Conservation (phyloP, 176 grass and related monocot genomes). For the Urochloa ruziziensis region DNA sequence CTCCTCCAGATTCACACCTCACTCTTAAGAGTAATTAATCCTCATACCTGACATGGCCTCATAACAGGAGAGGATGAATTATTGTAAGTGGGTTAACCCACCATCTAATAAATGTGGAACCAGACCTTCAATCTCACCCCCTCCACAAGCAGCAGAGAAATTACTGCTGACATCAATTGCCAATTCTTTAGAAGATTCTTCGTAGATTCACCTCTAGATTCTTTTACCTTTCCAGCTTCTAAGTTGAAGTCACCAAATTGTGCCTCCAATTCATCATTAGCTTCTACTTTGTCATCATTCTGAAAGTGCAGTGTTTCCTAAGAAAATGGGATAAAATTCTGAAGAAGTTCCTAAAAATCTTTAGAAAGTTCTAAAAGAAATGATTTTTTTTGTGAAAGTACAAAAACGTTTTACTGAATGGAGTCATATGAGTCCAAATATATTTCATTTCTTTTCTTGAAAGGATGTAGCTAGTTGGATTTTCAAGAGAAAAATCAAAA, state of each 20-base stretch:
- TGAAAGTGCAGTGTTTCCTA: conserved; percentile 76
- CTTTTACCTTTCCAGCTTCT: conserved; percentile 29
- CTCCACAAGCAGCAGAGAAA: too few species aligned
- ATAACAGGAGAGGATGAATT: too few species aligned
- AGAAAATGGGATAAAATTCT: not conserved
- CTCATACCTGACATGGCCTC: too few species aligned
- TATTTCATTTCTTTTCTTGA: not conserved
- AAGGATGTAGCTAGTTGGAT: too few species aligned
- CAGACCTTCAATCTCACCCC: too few species aligned
- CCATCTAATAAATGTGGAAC: too few species aligned
- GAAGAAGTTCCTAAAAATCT: not conserved
- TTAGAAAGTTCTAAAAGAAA: not conserved
- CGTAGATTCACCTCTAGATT: conserved; percentile 15
- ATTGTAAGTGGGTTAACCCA: too few species aligned
- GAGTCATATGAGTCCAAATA: not conserved
- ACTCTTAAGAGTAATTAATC: too few species aligned
- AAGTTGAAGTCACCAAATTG: conserved; percentile 18
- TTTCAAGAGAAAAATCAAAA: not conserved
- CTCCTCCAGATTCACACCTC: too few species aligned
- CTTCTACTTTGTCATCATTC: conserved; percentile 46
- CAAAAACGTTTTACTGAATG: not conserved
- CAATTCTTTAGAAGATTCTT: conserved; percentile 51
- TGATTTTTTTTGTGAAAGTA: not conserved
- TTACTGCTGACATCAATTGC: conserved; percentile 60
- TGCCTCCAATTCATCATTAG: conserved; percentile 40